Conservation (phyloP, 2,329 filamentous ascomycete genomes). For the Knufia petricola region DNA sequence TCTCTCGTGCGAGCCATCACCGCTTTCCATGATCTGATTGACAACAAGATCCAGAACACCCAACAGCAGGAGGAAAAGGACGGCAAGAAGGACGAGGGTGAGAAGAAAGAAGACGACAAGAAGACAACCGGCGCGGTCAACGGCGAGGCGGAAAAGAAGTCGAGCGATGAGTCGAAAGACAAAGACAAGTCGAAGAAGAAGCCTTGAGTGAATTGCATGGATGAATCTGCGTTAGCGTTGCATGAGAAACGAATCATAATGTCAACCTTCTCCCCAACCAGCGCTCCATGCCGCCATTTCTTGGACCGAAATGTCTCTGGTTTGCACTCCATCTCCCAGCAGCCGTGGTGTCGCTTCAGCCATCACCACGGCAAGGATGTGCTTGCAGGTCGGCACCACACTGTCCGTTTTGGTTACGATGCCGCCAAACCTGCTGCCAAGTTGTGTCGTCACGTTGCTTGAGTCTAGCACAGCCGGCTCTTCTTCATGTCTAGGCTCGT, state of each 20-base stretch:
- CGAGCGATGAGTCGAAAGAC: constrained; percentile 37
- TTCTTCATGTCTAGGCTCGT: not conserved
- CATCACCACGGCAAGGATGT: constrained; percentile 74
- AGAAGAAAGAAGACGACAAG: constrained; percentile 52
- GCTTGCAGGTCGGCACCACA: constrained; percentile 64
- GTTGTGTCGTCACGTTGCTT: too few relatives aligned
- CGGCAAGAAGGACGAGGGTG: constrained; percentile 59
- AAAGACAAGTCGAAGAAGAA: constrained; percentile 42
- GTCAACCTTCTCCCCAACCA: constrained; percentile 30
- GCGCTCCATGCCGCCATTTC: constrained; percentile 64
- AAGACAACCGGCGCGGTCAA: constrained; percentile 32
- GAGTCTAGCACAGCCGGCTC: too few relatives aligned
- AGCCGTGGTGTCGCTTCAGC: constrained; percentile 53
- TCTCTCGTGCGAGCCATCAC: constrained; percentile 96
- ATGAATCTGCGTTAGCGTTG: constrained; percentile 12
- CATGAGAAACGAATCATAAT: constrained; percentile 9
- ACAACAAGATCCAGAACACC: constrained; percentile 99
- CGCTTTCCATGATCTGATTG: constrained; percentile 96
- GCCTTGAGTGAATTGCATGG: constrained; percentile 31
- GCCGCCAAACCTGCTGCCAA: constrained; percentile 36
- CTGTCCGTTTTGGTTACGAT: constrained; percentile 21
- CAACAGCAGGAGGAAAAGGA: constrained; percentile 96
- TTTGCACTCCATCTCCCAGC: constrained; percentile 49
- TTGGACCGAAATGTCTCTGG: constrained; percentile 46
- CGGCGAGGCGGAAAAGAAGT: constrained; percentile 51